Conservation (phyloP, 2,329 filamentous ascomycete species). For the Pseudopyricularia javanii region DNA sequence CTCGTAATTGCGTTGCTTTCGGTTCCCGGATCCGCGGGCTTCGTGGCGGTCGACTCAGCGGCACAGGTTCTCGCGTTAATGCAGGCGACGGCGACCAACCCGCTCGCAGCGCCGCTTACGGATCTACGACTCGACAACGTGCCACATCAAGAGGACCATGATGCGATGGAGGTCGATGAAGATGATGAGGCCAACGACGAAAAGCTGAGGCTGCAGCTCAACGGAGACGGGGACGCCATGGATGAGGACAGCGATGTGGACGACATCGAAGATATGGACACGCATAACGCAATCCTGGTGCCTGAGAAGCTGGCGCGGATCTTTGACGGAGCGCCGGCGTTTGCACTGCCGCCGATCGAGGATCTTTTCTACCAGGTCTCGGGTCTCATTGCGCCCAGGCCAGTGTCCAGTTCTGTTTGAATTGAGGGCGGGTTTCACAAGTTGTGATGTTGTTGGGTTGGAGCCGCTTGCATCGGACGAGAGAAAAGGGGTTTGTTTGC, state of each 20-base stretch:
- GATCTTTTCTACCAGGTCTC: slow-evolving; percentile 67
- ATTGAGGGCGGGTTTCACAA: too few species aligned
- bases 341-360: slow-evolving; percentile 58
- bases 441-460: not conserved
- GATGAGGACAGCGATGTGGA: slow-evolving; percentile 15
- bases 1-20: slow-evolving; percentile 57
- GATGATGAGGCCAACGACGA: slow-evolving; percentile 27
- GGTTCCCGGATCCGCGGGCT: slow-evolving; percentile 30
- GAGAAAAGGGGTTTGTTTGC: not conserved
- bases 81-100: slow-evolving; percentile 43
- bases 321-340: slow-evolving; percentile 57
- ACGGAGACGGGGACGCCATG: slow-evolving; percentile 26
- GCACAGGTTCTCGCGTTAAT: slow-evolving; percentile 57
- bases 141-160: slow-evolving; percentile 10
- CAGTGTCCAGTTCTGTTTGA: slow-evolving; percentile 18
- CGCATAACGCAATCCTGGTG: slow-evolving; percentile 48
- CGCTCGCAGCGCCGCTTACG: slow-evolving; percentile 41
- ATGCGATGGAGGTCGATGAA: slow-evolving; percentile 17
- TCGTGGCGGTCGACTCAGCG: slow-evolving; percentile 61
- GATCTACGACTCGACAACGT: slow-evolving; percentile 33
- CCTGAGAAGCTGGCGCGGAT: slow-evolving; percentile 57
- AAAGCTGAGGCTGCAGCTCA: slow-evolving; percentile 17
- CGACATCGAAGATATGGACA: slow-evolving; percentile 22
- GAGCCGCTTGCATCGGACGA: not conserved
- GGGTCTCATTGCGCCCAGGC: slow-evolving; percentile 48